A percentile compares a stretch with the other conserved stretches of the same genome.
phyloP scores from a whole-genome alignment of 176 grass and related monocot species.

The Aechmea fasciata region DNA sequence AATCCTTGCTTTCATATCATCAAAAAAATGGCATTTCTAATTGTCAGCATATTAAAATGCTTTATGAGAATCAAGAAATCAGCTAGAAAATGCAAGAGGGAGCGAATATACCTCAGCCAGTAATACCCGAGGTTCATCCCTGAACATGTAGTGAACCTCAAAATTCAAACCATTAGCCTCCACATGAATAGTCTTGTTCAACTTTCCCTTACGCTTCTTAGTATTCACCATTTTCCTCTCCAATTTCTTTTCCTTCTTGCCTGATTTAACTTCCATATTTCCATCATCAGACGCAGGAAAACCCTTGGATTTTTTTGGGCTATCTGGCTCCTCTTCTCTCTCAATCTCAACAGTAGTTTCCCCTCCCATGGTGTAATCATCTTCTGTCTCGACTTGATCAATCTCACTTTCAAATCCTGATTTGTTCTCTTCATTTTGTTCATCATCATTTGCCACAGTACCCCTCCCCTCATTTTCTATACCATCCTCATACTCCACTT shows the following conservation, averaged over 20 bases:
- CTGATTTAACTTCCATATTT: slow-evolving; percentile 7
- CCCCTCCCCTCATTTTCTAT: slow-evolving; percentile 22
- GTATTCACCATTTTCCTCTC: slow-evolving; percentile 11
- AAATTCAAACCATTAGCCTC: slow-evolving; percentile 41
- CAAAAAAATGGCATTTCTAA: not conserved
- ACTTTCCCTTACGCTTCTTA: slow-evolving; percentile 38
- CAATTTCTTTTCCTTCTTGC: slow-evolving; percentile 14
- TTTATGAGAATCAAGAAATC: not conserved
- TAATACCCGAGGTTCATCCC: slow-evolving; percentile 65
- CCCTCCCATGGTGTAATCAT: slow-evolving; percentile 31
- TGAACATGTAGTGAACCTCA: slow-evolving; percentile 55
- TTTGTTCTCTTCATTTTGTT: slow-evolving; percentile 35
- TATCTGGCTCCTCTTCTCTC: slow-evolving; percentile 16
- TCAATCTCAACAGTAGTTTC: slow-evolving; percentile 20
- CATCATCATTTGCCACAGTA: slow-evolving; percentile 15
- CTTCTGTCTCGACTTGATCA: slow-evolving; percentile 37
- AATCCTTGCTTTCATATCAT: no score
- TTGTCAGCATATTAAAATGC: not conserved
- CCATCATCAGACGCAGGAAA: slow-evolving; percentile 8
- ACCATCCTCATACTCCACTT: slow-evolving; percentile 82
- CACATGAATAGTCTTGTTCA: slow-evolving; percentile 35
- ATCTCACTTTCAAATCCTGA: slow-evolving; percentile 28
- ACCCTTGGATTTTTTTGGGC: slow-evolving; percentile 22
- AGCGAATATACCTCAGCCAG: slow-evolving; percentile 61
- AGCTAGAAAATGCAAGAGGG: not conserved